Evolutionary conservation across 2,329 filamentous ascomycete species (phyloP).

Genomic region (Exophiala viscosa): DNA sequence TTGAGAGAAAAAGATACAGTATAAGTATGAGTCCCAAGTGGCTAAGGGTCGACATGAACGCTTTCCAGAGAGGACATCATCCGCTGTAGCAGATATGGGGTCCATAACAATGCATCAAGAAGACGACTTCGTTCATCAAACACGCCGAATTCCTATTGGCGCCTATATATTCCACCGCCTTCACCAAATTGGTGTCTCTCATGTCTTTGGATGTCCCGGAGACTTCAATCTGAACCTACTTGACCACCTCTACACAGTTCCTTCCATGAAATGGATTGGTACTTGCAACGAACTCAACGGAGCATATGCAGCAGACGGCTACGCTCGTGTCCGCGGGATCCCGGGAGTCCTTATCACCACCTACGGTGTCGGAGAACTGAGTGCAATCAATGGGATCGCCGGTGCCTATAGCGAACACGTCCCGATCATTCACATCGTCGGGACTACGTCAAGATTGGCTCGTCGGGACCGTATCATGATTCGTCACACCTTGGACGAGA

Average conservation of each 20-base stretch:
- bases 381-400: constrained; percentile 34
- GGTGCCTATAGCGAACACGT: constrained; percentile 58
- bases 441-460: constrained; percentile 46
- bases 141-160: constrained; percentile 33
- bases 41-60: too few relatives aligned
- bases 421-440: constrained; percentile 59
- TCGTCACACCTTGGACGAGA: constrained; percentile 32
- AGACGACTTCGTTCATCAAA: too few relatives aligned
- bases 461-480: constrained; percentile 40
- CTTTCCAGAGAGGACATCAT: too few relatives aligned
- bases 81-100: too few relatives aligned
- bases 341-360: constrained; percentile 54
- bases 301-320: constrained; percentile 75
- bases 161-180: constrained; percentile 50
- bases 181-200: constrained; percentile 45
- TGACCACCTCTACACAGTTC: constrained; percentile 52
- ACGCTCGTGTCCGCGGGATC: constrained; percentile 64
- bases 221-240: constrained; percentile 45
- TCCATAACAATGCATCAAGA: too few relatives aligned
- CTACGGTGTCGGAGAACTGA: constrained; percentile 55
- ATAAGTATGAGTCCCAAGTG: too few relatives aligned
- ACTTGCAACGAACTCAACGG: constrained; percentile 60
- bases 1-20: too few relatives aligned
- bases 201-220: constrained; percentile 51
- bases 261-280: constrained; percentile 41